Conservation (phyloP, 345 rosid species). For the Turritis glabra region DNA sequence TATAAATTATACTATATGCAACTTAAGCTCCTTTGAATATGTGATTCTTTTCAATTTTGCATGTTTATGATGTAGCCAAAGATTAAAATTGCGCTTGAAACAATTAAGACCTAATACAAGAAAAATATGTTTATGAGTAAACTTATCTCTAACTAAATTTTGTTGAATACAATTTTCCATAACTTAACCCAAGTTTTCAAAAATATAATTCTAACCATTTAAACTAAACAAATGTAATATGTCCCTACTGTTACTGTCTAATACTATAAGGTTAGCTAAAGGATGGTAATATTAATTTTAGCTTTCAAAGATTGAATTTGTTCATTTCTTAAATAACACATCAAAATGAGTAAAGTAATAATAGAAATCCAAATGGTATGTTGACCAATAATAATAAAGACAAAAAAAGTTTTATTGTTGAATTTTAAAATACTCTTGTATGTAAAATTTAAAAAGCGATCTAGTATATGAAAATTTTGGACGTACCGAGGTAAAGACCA, state of each 20-base stretch:
- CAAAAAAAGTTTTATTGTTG: not conserved
- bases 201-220: not conserved
- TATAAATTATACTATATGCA: too few relatives aligned
- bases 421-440: not conserved
- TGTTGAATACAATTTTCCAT: not conserved
- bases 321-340: not conserved
- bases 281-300: not conserved
- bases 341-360: not conserved
- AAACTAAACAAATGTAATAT: not conserved
- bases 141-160: not conserved
- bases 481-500: conserved; percentile 27
- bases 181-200: not conserved
- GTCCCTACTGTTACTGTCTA: too few relatives aligned
- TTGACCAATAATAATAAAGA: not conserved
- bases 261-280: not conserved
- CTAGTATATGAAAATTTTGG: not conserved
- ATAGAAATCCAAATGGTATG: not conserved
- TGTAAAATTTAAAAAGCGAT: conserved; percentile 17
- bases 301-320: not conserved
- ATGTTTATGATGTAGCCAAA: not conserved
- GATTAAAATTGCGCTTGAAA: not conserved
- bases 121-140: too few relatives aligned
- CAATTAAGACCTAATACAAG: not conserved
- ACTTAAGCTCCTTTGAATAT: not conserved
- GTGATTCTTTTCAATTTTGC: not conserved